Conservation (phyloP, 768 basidiomycete genomes). For the Leucocoprinus sp. region DNA sequence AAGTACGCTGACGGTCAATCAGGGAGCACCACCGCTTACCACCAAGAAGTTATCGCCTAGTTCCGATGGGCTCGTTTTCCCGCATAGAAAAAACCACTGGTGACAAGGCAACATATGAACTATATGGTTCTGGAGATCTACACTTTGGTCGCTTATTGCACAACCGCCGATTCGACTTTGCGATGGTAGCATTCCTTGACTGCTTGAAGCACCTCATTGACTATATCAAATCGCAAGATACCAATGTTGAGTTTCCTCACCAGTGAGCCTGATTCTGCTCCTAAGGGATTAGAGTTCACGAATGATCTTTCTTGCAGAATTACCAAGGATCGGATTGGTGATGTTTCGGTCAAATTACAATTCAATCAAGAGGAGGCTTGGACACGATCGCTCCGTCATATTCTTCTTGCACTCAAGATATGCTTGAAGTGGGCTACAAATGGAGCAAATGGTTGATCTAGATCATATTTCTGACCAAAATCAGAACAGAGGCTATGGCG, state of each 20-base stretch:
- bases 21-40: constrained; percentile 2
- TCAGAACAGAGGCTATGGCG: constrained; percentile 20
- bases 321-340: constrained; percentile 90
- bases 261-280: constrained; percentile 48
- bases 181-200: constrained; percentile 94
- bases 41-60: constrained; percentile 65
- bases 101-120: constrained; percentile 80
- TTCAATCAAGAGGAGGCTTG: constrained; percentile 94
- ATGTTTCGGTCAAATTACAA: constrained; percentile 88
- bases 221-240: constrained; percentile 67
- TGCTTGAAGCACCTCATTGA: constrained; percentile 91
- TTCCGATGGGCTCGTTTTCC: constrained; percentile 94
- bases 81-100: constrained; percentile 78
- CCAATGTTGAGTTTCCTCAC: constrained; percentile 72
- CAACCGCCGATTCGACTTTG: constrained; percentile 92
- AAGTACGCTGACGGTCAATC: constrained; percentile 40
- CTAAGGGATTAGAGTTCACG: background rate
- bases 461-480: too few relatives aligned
- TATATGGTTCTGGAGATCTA: constrained; percentile 92
- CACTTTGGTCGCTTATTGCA: constrained; percentile 84
- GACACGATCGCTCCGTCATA: constrained; percentile 90
- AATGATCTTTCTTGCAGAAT: constrained; percentile 42
- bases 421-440: constrained; percentile 83
- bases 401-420: constrained; percentile 82
- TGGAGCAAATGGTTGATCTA: constrained; percentile 53